These are phyloP conservation scores for Lojkania enalia DNA, from an alignment of 2,329 filamentous ascomycete genomes.

Conservation along the genomic window DNA sequence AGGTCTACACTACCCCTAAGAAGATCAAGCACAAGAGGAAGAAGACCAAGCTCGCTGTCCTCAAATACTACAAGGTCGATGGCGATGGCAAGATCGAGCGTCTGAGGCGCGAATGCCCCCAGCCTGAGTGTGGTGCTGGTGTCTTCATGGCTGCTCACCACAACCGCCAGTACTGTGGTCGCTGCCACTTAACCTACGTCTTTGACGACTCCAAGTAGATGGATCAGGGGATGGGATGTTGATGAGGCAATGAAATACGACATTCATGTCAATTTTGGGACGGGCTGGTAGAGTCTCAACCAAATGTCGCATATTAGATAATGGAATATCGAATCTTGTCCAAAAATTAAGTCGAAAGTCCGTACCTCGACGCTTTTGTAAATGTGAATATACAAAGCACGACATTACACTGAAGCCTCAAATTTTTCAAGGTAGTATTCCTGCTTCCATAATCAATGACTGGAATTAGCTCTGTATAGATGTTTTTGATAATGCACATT, in stretches of 20 bases:
- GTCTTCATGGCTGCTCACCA: conserved; percentile 99
- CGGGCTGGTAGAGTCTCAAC: conserved; percentile 27
- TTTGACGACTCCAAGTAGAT: conserved; percentile 66
- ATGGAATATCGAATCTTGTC: conserved; percentile 27
- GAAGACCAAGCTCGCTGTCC: conserved; percentile 99
- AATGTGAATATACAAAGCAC: too few relatives aligned
- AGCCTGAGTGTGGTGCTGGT: conserved; percentile 87
- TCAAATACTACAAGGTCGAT: conserved; percentile 99
- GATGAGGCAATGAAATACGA: conserved; percentile 29
- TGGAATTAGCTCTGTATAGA: too few relatives aligned
- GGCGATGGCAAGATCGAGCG: conserved; percentile 99
- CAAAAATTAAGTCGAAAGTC: too few relatives aligned
- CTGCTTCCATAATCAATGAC: too few relatives aligned
- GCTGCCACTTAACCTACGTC: conserved; percentile 72
- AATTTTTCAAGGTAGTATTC: too few relatives aligned
- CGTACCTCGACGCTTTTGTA: too few relatives aligned
- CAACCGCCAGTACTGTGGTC: conserved; percentile 95
- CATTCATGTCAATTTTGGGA: conserved; percentile 27
- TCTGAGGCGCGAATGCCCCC: conserved; percentile 95
- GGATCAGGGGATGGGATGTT: conserved; percentile 16
- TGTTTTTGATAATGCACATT: too few relatives aligned
- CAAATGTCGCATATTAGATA: conserved; percentile 30
- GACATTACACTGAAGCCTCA: too few relatives aligned
- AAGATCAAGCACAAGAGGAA: conserved; percentile 99
- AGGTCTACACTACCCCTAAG: conserved; percentile 99